These are phyloP conservation scores for Acanthamoeba triangularis DNA, from an alignment of 208 protist genomes.

Conservation along the genomic window DNA sequence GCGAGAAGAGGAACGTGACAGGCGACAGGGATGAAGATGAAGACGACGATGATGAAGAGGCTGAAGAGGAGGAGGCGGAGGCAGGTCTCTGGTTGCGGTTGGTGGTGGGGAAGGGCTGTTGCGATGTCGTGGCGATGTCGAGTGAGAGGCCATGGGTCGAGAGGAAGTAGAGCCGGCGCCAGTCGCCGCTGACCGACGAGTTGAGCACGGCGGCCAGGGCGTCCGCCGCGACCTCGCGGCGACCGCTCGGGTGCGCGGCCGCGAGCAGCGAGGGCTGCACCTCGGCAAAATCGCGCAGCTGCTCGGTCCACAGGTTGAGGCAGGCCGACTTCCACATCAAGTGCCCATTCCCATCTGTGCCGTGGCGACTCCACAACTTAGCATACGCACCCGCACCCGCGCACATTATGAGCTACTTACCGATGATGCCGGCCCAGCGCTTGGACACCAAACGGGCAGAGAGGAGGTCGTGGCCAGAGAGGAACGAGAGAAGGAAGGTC, in stretches of 20 bases:
- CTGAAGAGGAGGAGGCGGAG: too few species aligned
- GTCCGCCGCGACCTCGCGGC: too few species aligned
- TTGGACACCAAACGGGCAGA: not conserved
- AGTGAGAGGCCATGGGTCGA: slow-evolving; percentile 4
- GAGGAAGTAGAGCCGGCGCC: not conserved
- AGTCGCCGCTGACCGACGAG: slow-evolving; percentile 21
- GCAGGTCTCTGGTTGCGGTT: not conserved
- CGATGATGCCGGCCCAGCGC: slow-evolving; percentile 2
- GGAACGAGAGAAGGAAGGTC: slow-evolving; percentile 21
- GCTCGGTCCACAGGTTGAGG: not conserved
- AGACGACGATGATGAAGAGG: not conserved
- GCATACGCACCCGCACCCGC: too few species aligned
- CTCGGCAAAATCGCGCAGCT: not conserved
- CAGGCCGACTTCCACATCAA: slow-evolving; percentile 48
- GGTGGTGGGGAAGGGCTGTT: not conserved
- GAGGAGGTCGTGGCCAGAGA: slow-evolving; percentile 43
- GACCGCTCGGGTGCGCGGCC: not conserved
- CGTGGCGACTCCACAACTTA: not conserved
- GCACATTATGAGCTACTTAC: not conserved
- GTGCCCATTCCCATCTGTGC: not conserved
- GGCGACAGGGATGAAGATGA: not conserved
- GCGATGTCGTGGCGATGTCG: not conserved
- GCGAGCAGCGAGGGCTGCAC: not conserved
- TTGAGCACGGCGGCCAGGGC: not conserved
- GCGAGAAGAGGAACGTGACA: not conserved